Percentiles rank a stretch among this genome's conserved stretches.
These are phyloP conservation scores for Xylaria cubensis DNA, from an alignment of 495 filamentous ascomycete genomes.

Conservation along the genomic window DNA sequence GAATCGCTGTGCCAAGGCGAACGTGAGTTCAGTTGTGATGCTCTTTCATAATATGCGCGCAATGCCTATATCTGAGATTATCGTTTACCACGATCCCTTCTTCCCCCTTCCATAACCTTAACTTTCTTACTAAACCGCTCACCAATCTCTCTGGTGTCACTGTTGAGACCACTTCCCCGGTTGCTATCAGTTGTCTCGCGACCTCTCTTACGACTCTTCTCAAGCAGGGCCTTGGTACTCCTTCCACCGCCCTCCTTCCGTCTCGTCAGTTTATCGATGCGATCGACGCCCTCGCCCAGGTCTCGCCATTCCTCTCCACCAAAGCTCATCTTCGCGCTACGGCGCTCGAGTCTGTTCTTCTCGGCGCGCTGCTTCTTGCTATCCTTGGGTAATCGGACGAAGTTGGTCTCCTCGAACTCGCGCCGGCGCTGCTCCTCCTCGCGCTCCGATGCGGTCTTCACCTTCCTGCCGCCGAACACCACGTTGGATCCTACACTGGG, in stretches of 20 bases:
- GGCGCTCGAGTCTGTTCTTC: constrained; percentile 50
- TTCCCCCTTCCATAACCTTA: constrained; percentile 67
- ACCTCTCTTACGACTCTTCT: constrained; percentile 81
- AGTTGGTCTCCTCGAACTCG: constrained; percentile 87
- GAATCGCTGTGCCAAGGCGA: neutral
- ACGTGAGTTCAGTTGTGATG: neutral
- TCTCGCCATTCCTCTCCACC: constrained; percentile 87
- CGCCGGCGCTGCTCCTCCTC: constrained; percentile 72
- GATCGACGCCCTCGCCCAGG: constrained; percentile 77
- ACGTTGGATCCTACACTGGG: constrained; percentile 88
- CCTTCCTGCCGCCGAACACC: constrained; percentile 70
- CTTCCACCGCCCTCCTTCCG: constrained; percentile 58
- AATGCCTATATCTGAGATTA: constrained; percentile 5
- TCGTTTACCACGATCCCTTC: constrained; percentile 60
- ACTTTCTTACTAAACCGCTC: constrained; percentile 76
- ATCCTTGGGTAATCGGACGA: constrained; percentile 79
- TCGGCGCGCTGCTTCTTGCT: constrained; percentile 77
- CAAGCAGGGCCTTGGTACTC: constrained; percentile 66
- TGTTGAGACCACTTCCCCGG: constrained; percentile 56
- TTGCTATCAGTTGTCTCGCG: constrained; percentile 63
- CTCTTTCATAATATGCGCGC: neutral
- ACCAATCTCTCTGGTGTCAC: constrained; percentile 58
- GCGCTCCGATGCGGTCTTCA: constrained; percentile 72
- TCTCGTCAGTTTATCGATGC: constrained; percentile 74
- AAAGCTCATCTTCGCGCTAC: constrained; percentile 60